These are phyloP conservation scores for Lepiota venenata DNA, from an alignment of 768 basidiomycete species.

Conservation along the genomic window DNA sequence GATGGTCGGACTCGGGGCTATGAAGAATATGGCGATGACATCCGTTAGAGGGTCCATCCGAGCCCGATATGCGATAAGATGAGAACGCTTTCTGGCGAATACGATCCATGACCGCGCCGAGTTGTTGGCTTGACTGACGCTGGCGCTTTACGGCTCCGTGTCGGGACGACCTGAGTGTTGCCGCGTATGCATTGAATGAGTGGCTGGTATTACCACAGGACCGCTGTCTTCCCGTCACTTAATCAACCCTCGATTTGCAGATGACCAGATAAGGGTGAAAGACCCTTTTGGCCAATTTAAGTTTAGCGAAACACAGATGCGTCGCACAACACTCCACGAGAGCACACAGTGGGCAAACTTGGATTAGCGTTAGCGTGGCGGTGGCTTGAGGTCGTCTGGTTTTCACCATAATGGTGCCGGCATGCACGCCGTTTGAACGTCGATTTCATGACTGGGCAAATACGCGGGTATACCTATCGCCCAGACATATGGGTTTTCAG, in stretches of 20 bases:
- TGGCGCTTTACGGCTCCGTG: neutral
- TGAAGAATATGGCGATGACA: too few relatives aligned
- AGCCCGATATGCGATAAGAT: too few relatives aligned
- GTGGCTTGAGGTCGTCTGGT: neutral
- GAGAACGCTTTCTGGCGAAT: too few relatives aligned
- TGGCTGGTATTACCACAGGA: too few relatives aligned
- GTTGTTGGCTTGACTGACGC: neutral
- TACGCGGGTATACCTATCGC: neutral
- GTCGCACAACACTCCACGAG: neutral
- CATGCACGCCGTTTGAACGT: neutral
- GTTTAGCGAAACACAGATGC: neutral
- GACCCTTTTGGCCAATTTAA: neutral
- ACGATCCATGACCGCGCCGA: too few relatives aligned
- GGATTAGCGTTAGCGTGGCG: neutral
- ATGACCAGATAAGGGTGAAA: neutral
- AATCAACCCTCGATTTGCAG: neutral
- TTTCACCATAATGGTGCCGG: neutral
- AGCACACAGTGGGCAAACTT: neutral
- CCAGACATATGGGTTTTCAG: neutral
- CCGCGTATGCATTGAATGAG: too few relatives aligned
- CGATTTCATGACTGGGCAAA: neutral
- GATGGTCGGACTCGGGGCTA: neutral
- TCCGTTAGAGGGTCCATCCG: too few relatives aligned
- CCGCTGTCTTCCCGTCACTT: neutral
- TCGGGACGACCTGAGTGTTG: neutral